Evolutionary conservation across 108 stramenopile species (phyloP).

Genomic region (Nannochloropsis granulata): DNA sequence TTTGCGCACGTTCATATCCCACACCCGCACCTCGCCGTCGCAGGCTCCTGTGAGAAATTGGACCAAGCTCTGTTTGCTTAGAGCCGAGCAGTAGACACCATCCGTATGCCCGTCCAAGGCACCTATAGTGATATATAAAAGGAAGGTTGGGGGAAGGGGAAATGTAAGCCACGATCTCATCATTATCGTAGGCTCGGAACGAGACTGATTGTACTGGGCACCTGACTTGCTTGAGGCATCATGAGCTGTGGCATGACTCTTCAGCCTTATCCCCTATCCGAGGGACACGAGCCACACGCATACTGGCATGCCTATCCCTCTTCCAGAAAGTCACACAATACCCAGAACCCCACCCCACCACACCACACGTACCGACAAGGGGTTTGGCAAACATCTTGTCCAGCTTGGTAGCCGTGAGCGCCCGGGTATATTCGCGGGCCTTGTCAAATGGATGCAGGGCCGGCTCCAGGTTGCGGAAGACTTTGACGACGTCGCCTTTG

Average conservation of each 20-base stretch:
- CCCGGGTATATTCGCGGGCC: slow-evolving; percentile 67
- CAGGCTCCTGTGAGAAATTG: slow-evolving; percentile 70
- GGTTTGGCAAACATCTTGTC: slow-evolving; percentile 91
- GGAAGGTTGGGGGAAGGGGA: not conserved
- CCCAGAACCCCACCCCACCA: too few relatives aligned
- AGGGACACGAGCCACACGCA: too few relatives aligned
- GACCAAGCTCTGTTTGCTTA: slow-evolving; percentile 52
- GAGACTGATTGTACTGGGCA: too few relatives aligned
- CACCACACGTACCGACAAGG: slow-evolving; percentile 42
- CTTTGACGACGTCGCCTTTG: slow-evolving; percentile 36
- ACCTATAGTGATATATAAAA: not conserved
- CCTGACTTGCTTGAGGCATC: not conserved
- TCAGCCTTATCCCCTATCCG: too few relatives aligned
- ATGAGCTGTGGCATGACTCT: not conserved
- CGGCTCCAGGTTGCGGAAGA: slow-evolving; percentile 38
- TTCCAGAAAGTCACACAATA: too few relatives aligned
- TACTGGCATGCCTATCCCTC: too few relatives aligned
- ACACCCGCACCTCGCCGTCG: slow-evolving; percentile 78
- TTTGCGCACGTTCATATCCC: slow-evolving; percentile 70
- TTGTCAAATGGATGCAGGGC: slow-evolving; percentile 41
- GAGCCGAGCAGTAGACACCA: slow-evolving; percentile 61
- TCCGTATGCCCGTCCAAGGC: slow-evolving; percentile 86
- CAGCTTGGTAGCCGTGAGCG: slow-evolving; percentile 82
- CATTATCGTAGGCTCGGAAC: too few relatives aligned
- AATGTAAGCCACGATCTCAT: too few relatives aligned